Evolutionary conservation across 371 early-diverging fungal genomes (phyloP), one percentile per base, ranked within the genome.

Genomic region (Mortierella sp.): DNA sequence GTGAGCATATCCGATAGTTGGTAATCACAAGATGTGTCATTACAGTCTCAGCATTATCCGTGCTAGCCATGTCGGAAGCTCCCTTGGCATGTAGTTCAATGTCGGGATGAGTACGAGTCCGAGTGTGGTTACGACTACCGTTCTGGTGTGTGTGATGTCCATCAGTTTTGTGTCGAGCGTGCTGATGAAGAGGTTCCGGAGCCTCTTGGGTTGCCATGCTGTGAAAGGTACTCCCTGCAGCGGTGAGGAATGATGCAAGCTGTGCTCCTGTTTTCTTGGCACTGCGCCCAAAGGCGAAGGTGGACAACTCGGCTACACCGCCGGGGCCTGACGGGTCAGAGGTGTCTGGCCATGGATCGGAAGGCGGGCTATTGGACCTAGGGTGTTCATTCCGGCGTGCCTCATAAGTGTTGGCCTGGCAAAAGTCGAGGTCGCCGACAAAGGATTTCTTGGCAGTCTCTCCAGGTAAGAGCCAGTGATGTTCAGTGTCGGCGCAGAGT

Each of bases 1-100:
- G n/a, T 7, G 57, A 63, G 55, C 67, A 68, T 1, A 74, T 29
- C 2, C 76, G 55, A 46, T 60, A 68, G 50, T 74, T 68, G 53
- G 76, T 74, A 13, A 74, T 49, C 4, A 60, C 45, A 0, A 74
- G 17, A 16, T 49, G 51, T 5, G 16, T 43, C 44, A 3, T 49
- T 1, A 14, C 14, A 17, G 25, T 10, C 10, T 34, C 17, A 25
- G 44, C 9, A 29, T 8, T 27, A 34, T 2, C 43, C 31, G 28
- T 24, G 25, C 31, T 34, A 28, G 24, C 28, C 10, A 14, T 7
- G 21, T 22, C 19, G 5, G 44, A 43, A 16, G 44, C 5, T 16
- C 16, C 29, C 14, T 27, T 16, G 43, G n/a, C 2, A 8, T 37
- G 0, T 17, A 5, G 31, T 21, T 61, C 45, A 8, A 37, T 47